These are phyloP conservation scores for Saitozyma podzolica DNA, from an alignment of 768 basidiomycete genomes.

Conservation along the genomic window DNA sequence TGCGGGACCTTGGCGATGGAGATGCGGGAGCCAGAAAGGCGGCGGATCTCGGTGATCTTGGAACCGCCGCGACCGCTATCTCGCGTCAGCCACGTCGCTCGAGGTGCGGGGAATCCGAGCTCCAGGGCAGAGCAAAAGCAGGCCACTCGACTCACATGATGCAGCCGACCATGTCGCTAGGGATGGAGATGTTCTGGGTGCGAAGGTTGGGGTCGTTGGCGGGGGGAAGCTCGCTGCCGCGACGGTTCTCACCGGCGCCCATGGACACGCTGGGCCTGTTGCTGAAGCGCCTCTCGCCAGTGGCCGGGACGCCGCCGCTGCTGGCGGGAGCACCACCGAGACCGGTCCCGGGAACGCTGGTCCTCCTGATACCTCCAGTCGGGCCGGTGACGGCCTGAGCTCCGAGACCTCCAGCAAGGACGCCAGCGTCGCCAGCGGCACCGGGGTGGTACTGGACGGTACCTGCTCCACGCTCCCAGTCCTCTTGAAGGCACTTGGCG, in stretches of 20 bases:
- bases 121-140: background rate
- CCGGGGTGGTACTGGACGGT: constrained; percentile 96
- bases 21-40: constrained; percentile 95
- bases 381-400: constrained; percentile 51
- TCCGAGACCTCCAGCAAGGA: constrained; percentile 51
- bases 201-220: constrained; percentile 69
- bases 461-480: constrained; percentile 91
- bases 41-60: constrained; percentile 98
- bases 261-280: constrained; percentile 60
- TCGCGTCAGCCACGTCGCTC: constrained; percentile 39
- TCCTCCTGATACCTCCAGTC: constrained; percentile 50
- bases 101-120: background rate
- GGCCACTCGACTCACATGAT: constrained; percentile 45
- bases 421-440: constrained; percentile 59
- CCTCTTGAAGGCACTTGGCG: constrained; percentile 89
- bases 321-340: constrained; percentile 23
- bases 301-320: constrained; percentile 6
- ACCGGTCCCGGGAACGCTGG: constrained; percentile 39
- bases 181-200: constrained; percentile 99
- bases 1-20: constrained; percentile 99
- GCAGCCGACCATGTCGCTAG: constrained; percentile 92
- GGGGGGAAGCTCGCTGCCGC: constrained; percentile 28
- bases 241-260: constrained; percentile 49
- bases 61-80: constrained; percentile 95
- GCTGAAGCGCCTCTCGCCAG: constrained; percentile 34